Evolutionary conservation across 352 stramenopile genomes (phyloP).

Genomic region (Globisporangium megalacanthum): DNA sequence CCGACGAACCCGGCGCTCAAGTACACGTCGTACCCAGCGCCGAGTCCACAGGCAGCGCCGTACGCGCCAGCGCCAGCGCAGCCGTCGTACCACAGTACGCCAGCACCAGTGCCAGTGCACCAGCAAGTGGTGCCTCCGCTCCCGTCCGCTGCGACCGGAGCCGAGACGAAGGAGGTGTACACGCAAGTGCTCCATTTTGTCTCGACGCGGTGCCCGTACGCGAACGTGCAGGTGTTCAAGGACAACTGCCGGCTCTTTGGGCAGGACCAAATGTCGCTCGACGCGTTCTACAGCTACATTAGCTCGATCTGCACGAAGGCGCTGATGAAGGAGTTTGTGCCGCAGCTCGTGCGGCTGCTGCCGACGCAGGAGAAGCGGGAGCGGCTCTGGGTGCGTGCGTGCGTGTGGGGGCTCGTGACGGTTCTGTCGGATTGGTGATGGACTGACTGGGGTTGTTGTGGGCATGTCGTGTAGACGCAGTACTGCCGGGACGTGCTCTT

Average conservation of each 20-base stretch:
- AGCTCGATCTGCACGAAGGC: slow-evolving; percentile 72
- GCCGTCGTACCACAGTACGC: slow-evolving; percentile 33
- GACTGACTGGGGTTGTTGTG: background rate
- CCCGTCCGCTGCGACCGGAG: slow-evolving; percentile 40
- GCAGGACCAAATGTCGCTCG: slow-evolving; percentile 80
- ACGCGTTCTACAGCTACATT: slow-evolving; percentile 78
- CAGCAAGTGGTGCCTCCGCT: slow-evolving; percentile 47
- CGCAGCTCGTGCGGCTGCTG: slow-evolving; percentile 73
- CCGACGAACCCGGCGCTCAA: slow-evolving; percentile 45
- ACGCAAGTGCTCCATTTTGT: slow-evolving; percentile 77
- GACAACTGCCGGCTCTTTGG: slow-evolving; percentile 87
- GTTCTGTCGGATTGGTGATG: slow-evolving; percentile 5
- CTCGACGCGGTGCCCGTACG: slow-evolving; percentile 69
- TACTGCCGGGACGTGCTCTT: slow-evolving; percentile 18
- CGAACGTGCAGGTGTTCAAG: slow-evolving; percentile 81
- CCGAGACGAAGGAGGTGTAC: slow-evolving; percentile 83
- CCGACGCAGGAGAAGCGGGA: slow-evolving; percentile 83
- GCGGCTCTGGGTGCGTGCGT: slow-evolving; percentile 73
- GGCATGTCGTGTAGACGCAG: slow-evolving; percentile 8
- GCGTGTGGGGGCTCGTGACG: background rate
- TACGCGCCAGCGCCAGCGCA: slow-evolving; percentile 31
- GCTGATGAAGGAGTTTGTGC: slow-evolving; percentile 74
- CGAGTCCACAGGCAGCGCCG: slow-evolving; percentile 21
- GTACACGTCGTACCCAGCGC: slow-evolving; percentile 57
- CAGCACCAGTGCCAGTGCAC: slow-evolving; percentile 25